phyloP scores from a whole-genome alignment of 345 rosid genomes.

The Passiflora organensis region DNA sequence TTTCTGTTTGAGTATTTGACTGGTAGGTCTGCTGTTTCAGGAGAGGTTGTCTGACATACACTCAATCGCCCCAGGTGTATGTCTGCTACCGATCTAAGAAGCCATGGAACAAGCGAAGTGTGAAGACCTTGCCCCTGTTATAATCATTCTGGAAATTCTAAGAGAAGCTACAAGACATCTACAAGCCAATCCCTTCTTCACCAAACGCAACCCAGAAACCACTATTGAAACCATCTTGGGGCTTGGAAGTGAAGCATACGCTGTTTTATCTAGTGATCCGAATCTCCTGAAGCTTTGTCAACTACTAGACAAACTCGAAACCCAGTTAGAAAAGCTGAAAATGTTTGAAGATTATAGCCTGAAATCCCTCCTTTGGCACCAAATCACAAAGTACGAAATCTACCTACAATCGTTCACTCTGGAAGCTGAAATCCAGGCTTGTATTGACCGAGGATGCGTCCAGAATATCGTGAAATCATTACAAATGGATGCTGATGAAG shows the following conservation, averaged over 20 bases:
- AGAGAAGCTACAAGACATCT: conserved; percentile 35
- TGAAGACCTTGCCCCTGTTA: conserved; percentile 5
- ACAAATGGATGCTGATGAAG: conserved; percentile 21
- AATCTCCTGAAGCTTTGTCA: conserved; percentile 29
- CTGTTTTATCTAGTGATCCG: conserved; percentile 18
- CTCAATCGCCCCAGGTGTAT: neutral
- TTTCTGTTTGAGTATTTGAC: too few relatives aligned
- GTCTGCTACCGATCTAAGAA: conserved; percentile 8
- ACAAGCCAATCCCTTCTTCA: conserved; percentile 32
- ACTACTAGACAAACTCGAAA: conserved; percentile 30
- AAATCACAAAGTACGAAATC: conserved; percentile 33
- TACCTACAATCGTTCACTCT: conserved; percentile 28
- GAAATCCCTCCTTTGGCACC: conserved; percentile 31
- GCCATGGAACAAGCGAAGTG: conserved; percentile 22
- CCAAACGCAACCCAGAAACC: conserved; percentile 17
- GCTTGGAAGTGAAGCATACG: conserved; percentile 14
- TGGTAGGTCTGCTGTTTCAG: neutral
- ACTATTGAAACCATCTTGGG: conserved; percentile 21
- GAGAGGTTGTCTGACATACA: neutral
- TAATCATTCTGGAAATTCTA: conserved; percentile 22
- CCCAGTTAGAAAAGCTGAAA: conserved; percentile 28
- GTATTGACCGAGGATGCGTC: conserved; percentile 29
- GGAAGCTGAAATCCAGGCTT: conserved; percentile 31
- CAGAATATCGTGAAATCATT: conserved; percentile 26
- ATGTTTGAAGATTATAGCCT: conserved; percentile 25